A percentile compares a stretch with the other conserved stretches of the same genome.
Conservation (phyloP, 1,139 yeast species). For the Blastobotrys persicus region DNA sequence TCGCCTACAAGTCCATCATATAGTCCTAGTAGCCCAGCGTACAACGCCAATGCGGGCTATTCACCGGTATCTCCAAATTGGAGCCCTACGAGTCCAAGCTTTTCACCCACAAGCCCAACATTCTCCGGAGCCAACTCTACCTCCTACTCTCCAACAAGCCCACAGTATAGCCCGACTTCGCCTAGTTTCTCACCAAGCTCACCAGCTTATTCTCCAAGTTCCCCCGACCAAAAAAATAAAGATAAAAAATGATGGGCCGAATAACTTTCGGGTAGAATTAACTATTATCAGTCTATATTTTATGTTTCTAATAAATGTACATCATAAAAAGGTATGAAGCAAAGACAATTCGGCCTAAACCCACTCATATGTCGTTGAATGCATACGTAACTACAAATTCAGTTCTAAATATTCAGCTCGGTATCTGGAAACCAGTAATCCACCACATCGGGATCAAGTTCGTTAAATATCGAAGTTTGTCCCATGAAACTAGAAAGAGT, state of each 20-base stretch:
- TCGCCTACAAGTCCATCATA: constrained; percentile 65
- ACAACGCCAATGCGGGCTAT: constrained; percentile 23
- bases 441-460: constrained; percentile 24
- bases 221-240: constrained; percentile 45
- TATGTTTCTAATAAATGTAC: background rate
- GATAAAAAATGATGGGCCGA: background rate
- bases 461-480: constrained; percentile 30
- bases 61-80: constrained; percentile 20
- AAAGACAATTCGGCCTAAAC: no score
- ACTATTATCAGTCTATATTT: background rate
- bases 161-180: constrained; percentile 66
- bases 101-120: constrained; percentile 60
- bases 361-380: no score
- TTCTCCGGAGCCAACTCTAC: constrained; percentile 66
- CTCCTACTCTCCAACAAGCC: constrained; percentile 70
- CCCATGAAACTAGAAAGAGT: constrained; percentile 24
- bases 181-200: constrained; percentile 68
- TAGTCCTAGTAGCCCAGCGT: constrained; percentile 44
- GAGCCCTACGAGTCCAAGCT: constrained; percentile 15
- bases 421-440: constrained; percentile 25
- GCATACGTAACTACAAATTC: no score
- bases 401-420: no score
- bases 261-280: no score
- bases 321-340: no score
- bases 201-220: constrained; percentile 58